Conservation (phyloP, 768 basidiomycete genomes). For the Mycena polygramma region DNA sequence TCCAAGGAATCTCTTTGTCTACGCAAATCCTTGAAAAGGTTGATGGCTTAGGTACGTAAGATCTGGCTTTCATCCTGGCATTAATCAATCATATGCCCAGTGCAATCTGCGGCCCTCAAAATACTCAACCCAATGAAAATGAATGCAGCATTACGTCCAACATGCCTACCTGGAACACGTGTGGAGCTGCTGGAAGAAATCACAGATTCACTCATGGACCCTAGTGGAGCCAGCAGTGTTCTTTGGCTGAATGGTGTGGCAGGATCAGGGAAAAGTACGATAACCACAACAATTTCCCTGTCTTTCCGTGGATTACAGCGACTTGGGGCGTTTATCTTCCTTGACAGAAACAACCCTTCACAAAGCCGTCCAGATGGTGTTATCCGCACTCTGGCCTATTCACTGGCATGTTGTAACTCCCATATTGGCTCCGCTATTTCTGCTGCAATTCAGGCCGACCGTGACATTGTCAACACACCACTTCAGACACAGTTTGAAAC, state of each 20-base stretch:
- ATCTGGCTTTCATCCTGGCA: background rate
- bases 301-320: constrained; percentile 23
- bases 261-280: constrained; percentile 39
- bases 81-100: background rate
- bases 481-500: constrained; percentile 1
- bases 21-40: background rate
- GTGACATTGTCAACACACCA: background rate
- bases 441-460: background rate
- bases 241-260: constrained; percentile 7
- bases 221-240: constrained; percentile 5
- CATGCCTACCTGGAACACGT: background rate
- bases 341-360: constrained; percentile 29
- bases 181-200: constrained; percentile 1
- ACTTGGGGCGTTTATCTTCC: constrained; percentile 40
- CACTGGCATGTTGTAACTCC: background rate
- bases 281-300: constrained; percentile 37
- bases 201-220: background rate
- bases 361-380: background rate
- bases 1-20: too few species aligned
- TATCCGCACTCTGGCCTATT: background rate
- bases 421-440: constrained; percentile 7
- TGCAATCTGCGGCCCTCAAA: background rate
- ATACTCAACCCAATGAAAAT: background rate
- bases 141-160: background rate
- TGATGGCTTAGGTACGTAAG: background rate